Percentiles rank a stretch among this genome's conserved stretches.
Conservation (phyloP, 1,284 basidiomycete genomes). For the Wallemia ichthyophaga region DNA sequence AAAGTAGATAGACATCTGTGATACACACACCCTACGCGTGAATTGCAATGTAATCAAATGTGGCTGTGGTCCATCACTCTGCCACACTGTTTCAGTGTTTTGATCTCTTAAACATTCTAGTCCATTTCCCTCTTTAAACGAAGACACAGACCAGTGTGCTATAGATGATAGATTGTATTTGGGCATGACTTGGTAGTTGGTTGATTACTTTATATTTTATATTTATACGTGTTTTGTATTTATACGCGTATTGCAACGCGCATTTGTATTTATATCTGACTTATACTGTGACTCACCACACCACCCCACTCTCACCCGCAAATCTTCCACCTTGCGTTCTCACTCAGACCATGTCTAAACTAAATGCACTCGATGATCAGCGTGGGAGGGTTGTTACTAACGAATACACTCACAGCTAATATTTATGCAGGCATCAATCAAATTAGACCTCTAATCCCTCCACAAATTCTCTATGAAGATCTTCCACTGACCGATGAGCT, state of each 20-base stretch:
- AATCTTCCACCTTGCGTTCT: too few species aligned
- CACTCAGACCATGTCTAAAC: neutral
- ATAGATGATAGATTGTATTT: slow-evolving; percentile 13
- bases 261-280: too few species aligned
- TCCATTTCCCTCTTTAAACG: slow-evolving; percentile 85
- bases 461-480: neutral
- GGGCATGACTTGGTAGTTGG: neutral
- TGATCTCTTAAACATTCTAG: slow-evolving; percentile 66
- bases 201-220: too few species aligned
- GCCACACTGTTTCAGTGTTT: slow-evolving; percentile 86
- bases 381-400: neutral
- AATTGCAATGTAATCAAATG: slow-evolving; percentile 89
- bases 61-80: slow-evolving; percentile 92
- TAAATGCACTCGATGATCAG: neutral
- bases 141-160: slow-evolving; percentile 88
- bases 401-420: neutral
- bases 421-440: neutral
- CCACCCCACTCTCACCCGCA: too few species aligned
- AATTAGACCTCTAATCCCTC: neutral
- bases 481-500: neutral
- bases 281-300: too few species aligned
- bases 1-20: slow-evolving; percentile 78
- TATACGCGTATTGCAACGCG: too few species aligned
- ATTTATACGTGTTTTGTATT: too few species aligned
- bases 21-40: slow-evolving; percentile 17